A percentile compares a stretch with the other conserved stretches of the same genome.
Evolutionary conservation across 495 filamentous ascomycete genomes (phyloP).

Genomic region (Glonium stellatum): DNA sequence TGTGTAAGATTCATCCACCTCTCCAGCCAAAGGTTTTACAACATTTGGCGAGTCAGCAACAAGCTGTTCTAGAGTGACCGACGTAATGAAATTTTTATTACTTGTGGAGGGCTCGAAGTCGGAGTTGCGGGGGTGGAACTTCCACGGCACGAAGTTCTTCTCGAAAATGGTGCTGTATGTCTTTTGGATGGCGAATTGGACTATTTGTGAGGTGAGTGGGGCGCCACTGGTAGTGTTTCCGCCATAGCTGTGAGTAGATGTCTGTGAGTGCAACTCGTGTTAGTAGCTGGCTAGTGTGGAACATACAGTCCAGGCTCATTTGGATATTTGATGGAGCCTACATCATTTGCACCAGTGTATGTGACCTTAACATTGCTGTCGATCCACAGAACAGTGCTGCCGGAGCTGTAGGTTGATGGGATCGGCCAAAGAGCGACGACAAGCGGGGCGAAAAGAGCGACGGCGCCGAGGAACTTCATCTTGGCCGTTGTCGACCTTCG

Average conservation of each 20-base stretch:
- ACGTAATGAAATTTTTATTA: conserved; percentile 42
- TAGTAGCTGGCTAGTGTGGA: not conserved
- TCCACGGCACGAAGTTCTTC: conserved; percentile 66
- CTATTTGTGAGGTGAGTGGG: conserved; percentile 27
- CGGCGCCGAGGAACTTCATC: conserved; percentile 31
- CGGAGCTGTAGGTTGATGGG: conserved; percentile 46
- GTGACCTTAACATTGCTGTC: conserved; percentile 45
- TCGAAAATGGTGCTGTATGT: conserved; percentile 49
- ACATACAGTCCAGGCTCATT: not conserved
- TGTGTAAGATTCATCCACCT: conserved; percentile 67
- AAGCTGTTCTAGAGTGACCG: conserved; percentile 54
- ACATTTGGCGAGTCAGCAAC: conserved; percentile 45
- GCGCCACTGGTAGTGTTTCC: conserved; percentile 5
- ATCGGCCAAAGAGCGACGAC: conserved; percentile 54
- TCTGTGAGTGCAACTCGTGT: conserved; percentile 4
- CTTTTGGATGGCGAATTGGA: conserved; percentile 40
- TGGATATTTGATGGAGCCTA: conserved; percentile 10
- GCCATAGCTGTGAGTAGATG: not conserved
- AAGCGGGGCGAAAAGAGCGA: conserved; percentile 31
- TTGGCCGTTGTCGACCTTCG: not conserved
- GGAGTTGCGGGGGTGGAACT: conserved; percentile 54
- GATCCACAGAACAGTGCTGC: conserved; percentile 51
- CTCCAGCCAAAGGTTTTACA: conserved; percentile 52
- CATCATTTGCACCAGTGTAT: conserved; percentile 50
- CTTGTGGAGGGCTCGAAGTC: conserved; percentile 52